A percentile compares a stretch with the other conserved stretches of the same genome.
These are phyloP conservation scores for Allium fistulosum DNA, from an alignment of 106 monocot genomes.

Conservation along the genomic window DNA sequence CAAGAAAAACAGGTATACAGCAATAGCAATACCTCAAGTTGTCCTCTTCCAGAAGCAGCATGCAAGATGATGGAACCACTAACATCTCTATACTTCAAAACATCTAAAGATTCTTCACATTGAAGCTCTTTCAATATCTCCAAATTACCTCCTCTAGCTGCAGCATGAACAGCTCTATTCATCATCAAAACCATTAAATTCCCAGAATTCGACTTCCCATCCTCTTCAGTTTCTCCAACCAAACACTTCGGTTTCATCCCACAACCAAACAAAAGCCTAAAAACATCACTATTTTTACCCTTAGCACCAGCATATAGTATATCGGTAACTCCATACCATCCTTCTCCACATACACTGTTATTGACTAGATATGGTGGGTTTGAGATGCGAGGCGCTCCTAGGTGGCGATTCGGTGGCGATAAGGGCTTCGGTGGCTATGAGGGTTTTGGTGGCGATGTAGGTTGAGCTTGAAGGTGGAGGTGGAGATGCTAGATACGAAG, in stretches of 20 bases:
- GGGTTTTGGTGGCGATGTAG: too few species aligned
- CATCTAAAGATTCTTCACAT: slow-evolving; percentile 8
- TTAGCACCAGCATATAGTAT: slow-evolving; percentile 83
- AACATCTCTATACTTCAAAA: slow-evolving; percentile 25
- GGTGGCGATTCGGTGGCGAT: too few species aligned
- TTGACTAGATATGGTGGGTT: too few species aligned
- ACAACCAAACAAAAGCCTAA: slow-evolving; percentile 52
- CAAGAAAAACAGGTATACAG: background rate
- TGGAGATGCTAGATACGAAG: too few species aligned
- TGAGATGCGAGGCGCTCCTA: too few species aligned
- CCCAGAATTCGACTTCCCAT: background rate
- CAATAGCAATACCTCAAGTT: slow-evolving; percentile 58
- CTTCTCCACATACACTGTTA: slow-evolving; percentile 68
- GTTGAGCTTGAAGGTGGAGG: too few species aligned
- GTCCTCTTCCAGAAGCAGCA: slow-evolving; percentile 73
- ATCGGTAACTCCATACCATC: slow-evolving; percentile 86
- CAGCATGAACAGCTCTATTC: slow-evolving; percentile 72
- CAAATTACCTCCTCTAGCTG: slow-evolving; percentile 75
- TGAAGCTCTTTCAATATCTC: slow-evolving; percentile 69
- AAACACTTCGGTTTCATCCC: slow-evolving; percentile 23
- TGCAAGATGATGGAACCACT: slow-evolving; percentile 55
- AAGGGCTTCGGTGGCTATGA: too few species aligned
- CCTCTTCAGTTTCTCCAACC: background rate
- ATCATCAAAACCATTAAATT: slow-evolving; percentile 40
- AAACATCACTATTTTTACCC: slow-evolving; percentile 49